Conservation (phyloP, 129 eudicot genomes). For the Smallanthus sonchifolius region DNA sequence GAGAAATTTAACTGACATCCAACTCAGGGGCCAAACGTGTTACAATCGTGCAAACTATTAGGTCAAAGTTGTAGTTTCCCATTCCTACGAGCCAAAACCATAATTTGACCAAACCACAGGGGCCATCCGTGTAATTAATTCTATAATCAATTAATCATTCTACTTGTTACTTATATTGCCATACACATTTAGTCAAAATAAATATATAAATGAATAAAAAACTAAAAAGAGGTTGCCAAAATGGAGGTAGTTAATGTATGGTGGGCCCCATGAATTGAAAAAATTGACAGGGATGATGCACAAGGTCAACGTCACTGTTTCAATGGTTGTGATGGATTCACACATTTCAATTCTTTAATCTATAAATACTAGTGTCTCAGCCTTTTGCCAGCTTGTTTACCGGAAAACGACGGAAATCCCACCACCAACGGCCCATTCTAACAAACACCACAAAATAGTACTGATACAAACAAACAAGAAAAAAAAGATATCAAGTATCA, state of each 20-base stretch:
- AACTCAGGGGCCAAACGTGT: too few species aligned
- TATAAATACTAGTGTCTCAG: background rate
- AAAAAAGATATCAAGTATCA: too few species aligned
- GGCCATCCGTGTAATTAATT: too few species aligned
- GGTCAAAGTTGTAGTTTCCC: too few species aligned
- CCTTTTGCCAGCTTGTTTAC: slow-evolving; percentile 21
- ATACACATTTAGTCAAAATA: too few species aligned
- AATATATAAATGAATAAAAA: background rate
- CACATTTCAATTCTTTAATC: background rate
- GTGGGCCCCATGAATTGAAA: slow-evolving; percentile 14
- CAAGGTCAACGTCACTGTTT: slow-evolving; percentile 27
- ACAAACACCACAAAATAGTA: background rate
- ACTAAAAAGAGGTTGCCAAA: background rate
- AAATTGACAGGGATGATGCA: background rate
- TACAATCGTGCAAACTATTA: too few species aligned
- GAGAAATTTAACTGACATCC: too few species aligned
- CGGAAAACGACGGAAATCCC: background rate
- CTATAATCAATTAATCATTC: too few species aligned
- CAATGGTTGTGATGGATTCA: slow-evolving; percentile 14
- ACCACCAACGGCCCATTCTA: background rate
- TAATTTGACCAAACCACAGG: too few species aligned
- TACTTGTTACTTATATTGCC: background rate
- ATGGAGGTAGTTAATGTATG: slow-evolving; percentile 1
- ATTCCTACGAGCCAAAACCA: too few species aligned
- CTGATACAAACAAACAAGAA: background rate